These are phyloP conservation scores for Bromus sterilis DNA, from an alignment of 176 grass and related monocot genomes.

Conservation along the genomic window DNA sequence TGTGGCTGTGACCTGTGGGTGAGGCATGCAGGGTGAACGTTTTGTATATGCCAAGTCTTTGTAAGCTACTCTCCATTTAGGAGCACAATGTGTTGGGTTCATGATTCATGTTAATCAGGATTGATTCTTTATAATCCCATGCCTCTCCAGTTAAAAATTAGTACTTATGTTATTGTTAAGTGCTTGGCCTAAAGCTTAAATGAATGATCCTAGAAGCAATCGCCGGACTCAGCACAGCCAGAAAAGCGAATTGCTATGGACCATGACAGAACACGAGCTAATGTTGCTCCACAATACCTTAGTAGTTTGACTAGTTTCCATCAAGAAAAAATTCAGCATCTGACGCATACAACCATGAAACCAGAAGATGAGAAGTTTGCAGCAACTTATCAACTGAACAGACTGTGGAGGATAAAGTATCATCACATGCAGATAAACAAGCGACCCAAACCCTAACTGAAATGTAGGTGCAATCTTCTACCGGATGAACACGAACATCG, in stretches of 20 bases:
- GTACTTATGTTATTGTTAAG: background rate
- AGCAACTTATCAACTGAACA: conserved; percentile 13
- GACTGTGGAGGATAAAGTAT: conserved; percentile 18
- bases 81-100: background rate
- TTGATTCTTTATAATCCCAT: background rate
- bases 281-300: background rate
- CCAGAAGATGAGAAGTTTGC: background rate
- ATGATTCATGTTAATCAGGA: background rate
- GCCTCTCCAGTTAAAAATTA: background rate
- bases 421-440: conserved; percentile 29
- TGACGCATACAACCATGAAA: conserved; percentile 11
- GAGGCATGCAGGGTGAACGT: background rate
- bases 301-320: too few species aligned
- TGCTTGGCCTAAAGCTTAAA: background rate
- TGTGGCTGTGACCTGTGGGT: background rate
- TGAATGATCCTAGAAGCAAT: background rate
- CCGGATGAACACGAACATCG: conserved; percentile 9
- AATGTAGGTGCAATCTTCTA: conserved; percentile 42
- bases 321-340: conserved; percentile 1
- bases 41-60: background rate
- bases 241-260: background rate
- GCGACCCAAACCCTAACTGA: conserved; percentile 23
- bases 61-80: background rate
- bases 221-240: background rate
- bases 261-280: background rate